These are phyloP conservation scores for Trametes villosa DNA, from an alignment of 768 basidiomycete genomes.

Conservation along the genomic window DNA sequence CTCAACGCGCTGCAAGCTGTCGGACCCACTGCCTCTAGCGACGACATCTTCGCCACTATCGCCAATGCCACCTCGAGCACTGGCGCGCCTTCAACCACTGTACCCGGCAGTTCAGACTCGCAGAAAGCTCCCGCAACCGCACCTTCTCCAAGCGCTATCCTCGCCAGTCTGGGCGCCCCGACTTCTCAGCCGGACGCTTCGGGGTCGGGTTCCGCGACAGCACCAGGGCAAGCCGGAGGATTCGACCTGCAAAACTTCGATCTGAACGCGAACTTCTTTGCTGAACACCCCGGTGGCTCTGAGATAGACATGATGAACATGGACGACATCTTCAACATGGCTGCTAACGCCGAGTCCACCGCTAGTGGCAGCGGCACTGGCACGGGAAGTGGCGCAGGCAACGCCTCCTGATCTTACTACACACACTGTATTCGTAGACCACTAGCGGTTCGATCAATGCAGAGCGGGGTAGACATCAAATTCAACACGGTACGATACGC, in stretches of 20 bases:
- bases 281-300: constrained; percentile 39
- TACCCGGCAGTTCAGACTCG: background rate
- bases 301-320: constrained; percentile 57
- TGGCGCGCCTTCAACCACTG: background rate
- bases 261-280: constrained; percentile 51
- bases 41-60: constrained; percentile 22
- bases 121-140: constrained; percentile 10
- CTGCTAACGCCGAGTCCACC: background rate
- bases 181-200: constrained; percentile 23
- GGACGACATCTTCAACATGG: constrained; percentile 57
- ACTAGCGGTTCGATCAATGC: too few species aligned
- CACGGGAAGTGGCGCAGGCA: background rate
- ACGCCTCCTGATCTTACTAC: background rate
- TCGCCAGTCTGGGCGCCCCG: constrained; percentile 48
- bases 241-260: constrained; percentile 55
- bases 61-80: background rate
- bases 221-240: constrained; percentile 29
- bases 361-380: too few species aligned
- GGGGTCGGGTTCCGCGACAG: background rate
- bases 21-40: background rate
- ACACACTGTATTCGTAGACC: too few species aligned
- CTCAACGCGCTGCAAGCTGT: constrained; percentile 10
- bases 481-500: constrained; percentile 17
- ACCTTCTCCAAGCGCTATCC: constrained; percentile 22
- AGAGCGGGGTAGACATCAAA: constrained; percentile 16